Evolutionary conservation across 768 basidiomycete genomes (phyloP).

Genomic region (Auricularia sp.): DNA sequence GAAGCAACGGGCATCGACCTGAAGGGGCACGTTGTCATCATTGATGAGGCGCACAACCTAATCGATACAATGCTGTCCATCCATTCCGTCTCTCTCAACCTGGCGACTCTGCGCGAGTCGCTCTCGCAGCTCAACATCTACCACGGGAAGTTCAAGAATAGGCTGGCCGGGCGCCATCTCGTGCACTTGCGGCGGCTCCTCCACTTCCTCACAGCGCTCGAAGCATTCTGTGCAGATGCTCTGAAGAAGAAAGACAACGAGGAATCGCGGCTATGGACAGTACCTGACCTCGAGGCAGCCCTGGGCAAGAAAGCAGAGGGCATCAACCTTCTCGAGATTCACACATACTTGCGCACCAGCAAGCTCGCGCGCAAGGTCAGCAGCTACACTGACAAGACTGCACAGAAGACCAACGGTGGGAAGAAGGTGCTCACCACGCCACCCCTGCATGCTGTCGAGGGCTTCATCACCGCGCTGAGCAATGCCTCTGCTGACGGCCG

Average conservation of each 20-base stretch:
- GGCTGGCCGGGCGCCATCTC: constrained; percentile 60
- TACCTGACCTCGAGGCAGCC: constrained; percentile 49
- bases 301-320: constrained; percentile 61
- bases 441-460: constrained; percentile 70
- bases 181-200: constrained; percentile 75
- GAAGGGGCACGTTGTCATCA: constrained; percentile 73
- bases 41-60: constrained; percentile 95
- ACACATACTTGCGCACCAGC: constrained; percentile 68
- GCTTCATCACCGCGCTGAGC: constrained; percentile 68
- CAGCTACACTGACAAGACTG: constrained; percentile 64
- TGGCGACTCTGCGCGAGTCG: constrained; percentile 45
- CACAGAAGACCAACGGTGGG: constrained; percentile 30
- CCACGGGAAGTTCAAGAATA: constrained; percentile 63
- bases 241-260: constrained; percentile 14
- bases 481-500: constrained; percentile 49
- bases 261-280: constrained; percentile 54
- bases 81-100: constrained; percentile 60
- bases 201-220: constrained; percentile 58
- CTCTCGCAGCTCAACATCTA: constrained; percentile 70
- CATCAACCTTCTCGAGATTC: constrained; percentile 77
- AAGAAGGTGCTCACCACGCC: constrained; percentile 36
- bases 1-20: constrained; percentile 83
- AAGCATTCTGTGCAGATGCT: constrained; percentile 39
- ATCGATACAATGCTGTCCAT: constrained; percentile 84
- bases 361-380: constrained; percentile 67